Base-by-base conservation (phyloP, 805 yeast genomes). In the Spencermartinsiella europaea region DNA sequence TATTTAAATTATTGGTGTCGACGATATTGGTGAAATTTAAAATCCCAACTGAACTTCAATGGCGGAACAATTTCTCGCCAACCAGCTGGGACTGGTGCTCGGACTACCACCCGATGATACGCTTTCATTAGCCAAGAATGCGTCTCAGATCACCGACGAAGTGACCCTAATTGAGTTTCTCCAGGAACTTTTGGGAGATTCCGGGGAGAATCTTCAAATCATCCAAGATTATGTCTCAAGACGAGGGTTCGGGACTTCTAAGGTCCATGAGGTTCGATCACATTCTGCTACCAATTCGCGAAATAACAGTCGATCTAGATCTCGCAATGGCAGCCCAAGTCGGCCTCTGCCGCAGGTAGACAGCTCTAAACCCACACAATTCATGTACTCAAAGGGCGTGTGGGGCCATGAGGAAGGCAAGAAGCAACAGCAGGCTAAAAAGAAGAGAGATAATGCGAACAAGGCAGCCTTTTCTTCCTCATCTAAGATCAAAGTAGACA, bases 401-500 rank as follows among this genome's bases (percentile, higher is more conserved):
- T 43, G 48, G 50, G 43, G 20, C 15, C 37, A 31, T 25, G 49
- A 39, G 12, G 40, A n/a, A 21, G 21, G 21, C 31, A 33, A 33
- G 35, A 34, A 7, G 28, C 34, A 36, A 27, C 44, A 38, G 39
- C 16, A 12, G 34, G 31, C 33, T 7, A 16, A 17, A 33, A 44
- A 47, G 28, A 19, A 34, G 38, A 34, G 42, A 33, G 31, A 42
- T 21, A 34, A 39, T 8, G 19, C 47, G 44, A 33, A 33, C n/a
- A 12, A 22, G 28, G 21, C 17, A n/a, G 20, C 15, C 19, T 14
- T 16, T 15, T 3, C 40, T 5, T 12, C n/a, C 3, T 19, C 41
- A 8, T 46, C 46, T 66, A 59, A 72, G 64, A 63, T 66, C 46
- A 43, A 66, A 54, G 61, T 80, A 5, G 81, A 77, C 34, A 74